Evolutionary conservation across 2,329 filamentous ascomycete species (phyloP).

Genomic region (Neonectria sp.): DNA sequence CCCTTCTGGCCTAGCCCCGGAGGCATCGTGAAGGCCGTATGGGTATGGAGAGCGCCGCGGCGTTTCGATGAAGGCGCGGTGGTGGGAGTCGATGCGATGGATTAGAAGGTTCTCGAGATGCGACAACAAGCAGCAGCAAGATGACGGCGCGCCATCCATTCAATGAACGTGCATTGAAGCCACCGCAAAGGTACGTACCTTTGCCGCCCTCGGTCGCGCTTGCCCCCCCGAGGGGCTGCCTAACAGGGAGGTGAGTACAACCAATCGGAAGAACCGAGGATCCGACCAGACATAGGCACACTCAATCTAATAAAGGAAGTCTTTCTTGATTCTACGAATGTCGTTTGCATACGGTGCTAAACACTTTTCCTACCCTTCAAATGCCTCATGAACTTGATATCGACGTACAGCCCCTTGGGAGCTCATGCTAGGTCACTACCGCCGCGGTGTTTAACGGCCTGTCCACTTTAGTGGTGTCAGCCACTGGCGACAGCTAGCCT

Average conservation of each 20-base stretch:
- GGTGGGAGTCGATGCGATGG: constrained; percentile 23
- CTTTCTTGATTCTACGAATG: neutral
- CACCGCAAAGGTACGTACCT: constrained; percentile 21
- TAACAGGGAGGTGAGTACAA: neutral
- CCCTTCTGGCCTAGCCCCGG: constrained; percentile 72
- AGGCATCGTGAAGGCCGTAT: constrained; percentile 62
- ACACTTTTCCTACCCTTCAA: neutral
- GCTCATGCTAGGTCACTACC: too few species aligned
- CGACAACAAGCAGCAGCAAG: constrained; percentile 16
- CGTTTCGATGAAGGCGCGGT: constrained; percentile 19
- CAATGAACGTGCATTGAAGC: constrained; percentile 12
- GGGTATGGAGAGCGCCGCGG: constrained; percentile 3
- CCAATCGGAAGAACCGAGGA: neutral
- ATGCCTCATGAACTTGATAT: too few species aligned
- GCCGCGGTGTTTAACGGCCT: too few species aligned
- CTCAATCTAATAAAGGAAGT: neutral
- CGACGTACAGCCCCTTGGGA: too few species aligned
- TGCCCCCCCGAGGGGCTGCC: constrained; percentile 1
- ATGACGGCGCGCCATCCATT: constrained; percentile 26
- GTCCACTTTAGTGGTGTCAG: too few species aligned
- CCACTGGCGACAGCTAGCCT: too few species aligned
- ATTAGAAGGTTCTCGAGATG: constrained; percentile 27
- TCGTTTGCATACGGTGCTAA: neutral
- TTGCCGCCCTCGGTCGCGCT: neutral
- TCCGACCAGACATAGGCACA: neutral